Conservation (phyloP, 257 asterid genomes). For the Knoxia roxburghii region DNA sequence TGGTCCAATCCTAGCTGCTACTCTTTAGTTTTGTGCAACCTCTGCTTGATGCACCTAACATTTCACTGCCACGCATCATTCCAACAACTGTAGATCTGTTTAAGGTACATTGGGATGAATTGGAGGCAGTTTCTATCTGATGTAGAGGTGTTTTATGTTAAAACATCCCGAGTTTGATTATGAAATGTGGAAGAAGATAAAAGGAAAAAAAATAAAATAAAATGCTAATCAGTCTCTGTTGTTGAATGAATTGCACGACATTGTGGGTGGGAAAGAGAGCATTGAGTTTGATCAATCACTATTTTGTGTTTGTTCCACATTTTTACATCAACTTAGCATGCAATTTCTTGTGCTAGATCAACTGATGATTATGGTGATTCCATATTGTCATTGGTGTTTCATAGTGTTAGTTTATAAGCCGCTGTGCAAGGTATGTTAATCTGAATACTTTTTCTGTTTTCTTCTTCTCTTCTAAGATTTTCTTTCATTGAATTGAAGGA, state of each 20-base stretch:
- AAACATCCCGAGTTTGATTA: background rate
- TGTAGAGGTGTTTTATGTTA: background rate
- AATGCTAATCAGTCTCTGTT: background rate
- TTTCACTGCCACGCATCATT: background rate
- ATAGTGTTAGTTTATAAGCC: background rate
- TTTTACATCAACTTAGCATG: background rate
- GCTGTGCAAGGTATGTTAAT: background rate
- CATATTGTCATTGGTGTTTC: background rate
- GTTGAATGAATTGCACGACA: background rate
- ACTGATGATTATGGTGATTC: background rate
- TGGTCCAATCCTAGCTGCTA: background rate
- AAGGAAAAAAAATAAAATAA: no score
- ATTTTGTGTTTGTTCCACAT: background rate
- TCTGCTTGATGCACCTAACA: background rate
- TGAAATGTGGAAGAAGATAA: background rate
- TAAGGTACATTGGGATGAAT: background rate
- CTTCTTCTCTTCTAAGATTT: conserved; percentile 11
- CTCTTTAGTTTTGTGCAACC: no score
- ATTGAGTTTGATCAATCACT: background rate
- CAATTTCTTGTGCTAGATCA: background rate
- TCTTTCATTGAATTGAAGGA: conserved; percentile 33
- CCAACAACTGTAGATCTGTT: background rate
- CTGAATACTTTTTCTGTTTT: conserved; percentile 1
- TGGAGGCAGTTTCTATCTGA: background rate
- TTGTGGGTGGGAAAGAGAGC: background rate